Base-by-base conservation (phyloP, 2,329 filamentous ascomycete species). In the Sphaerulina vaccinii region DNA sequence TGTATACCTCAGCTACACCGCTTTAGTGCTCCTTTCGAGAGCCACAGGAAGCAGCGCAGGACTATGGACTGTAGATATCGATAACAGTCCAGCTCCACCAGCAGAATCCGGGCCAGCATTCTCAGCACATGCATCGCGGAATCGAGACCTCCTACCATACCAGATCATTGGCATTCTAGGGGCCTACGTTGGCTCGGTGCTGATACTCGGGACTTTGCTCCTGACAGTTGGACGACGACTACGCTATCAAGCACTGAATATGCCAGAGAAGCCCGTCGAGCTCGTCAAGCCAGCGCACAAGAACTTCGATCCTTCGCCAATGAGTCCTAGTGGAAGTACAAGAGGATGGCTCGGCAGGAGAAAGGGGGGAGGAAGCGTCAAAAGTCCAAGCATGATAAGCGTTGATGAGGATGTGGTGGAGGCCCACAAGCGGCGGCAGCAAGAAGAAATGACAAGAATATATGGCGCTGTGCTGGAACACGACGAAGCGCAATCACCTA, bases 401-500 rank as follows among this genome's bases (percentile, higher is more conserved):
- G 88, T 96, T 54, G 90, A 96, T 68, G 50, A 86, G 53, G 79
- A 79, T 53, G 80, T 96, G 13, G 80, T 96, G 19, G 81, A 86
- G 53, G 80, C 82, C 54, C 88, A 96, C 71, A 83, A 81, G 67
- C 78, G 80, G 65, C 85, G 86, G 74, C 84, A 88, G 57, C 85
- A 93, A 70, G 79, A 85, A 59, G 88, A 96, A 68, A 84, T 96
- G 70, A 90, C 96, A 70, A 84, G 88, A 63, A 84, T 97, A 68
- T 97, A 96, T 72, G 90, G 85, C 56, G 87, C 90, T 61, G 91
- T 96, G 58, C 87, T 96, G 84, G 89, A 90, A 3, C 37, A 15
- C 3, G 44, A 48, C 15, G 16, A 40, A 18, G 33, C 35, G 2
- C 5, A n/a, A 10, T 6, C 7, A 69, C 88, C 37, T 27, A n/a